Conservation (phyloP, 495 filamentous ascomycete genomes). For the Filosporella fistucella region DNA sequence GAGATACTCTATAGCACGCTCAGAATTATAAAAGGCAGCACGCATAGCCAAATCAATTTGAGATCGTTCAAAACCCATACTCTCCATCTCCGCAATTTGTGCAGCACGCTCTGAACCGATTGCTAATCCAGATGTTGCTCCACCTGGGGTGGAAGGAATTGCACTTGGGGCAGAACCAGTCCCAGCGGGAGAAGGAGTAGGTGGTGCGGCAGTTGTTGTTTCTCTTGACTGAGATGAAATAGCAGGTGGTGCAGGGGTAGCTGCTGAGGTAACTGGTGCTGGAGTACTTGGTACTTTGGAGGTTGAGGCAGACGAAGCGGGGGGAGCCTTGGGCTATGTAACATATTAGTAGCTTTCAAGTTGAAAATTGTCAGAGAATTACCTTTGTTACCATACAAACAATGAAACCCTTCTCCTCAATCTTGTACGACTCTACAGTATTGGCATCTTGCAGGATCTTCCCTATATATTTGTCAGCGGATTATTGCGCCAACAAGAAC, state of each 20-base stretch:
- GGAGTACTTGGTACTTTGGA: constrained; percentile 67
- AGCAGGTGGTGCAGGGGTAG: constrained; percentile 56
- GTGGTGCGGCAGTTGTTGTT: constrained; percentile 53
- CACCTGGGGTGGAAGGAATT: constrained; percentile 43
- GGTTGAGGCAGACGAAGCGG: constrained; percentile 13
- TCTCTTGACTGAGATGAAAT: constrained; percentile 38
- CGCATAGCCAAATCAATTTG: constrained; percentile 93
- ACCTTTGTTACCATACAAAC: constrained; percentile 98
- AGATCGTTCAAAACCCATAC: constrained; percentile 85
- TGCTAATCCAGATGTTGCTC: constrained; percentile 76
- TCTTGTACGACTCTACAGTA: constrained; percentile 90
- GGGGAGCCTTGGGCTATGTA: constrained; percentile 16
- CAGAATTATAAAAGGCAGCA: constrained; percentile 93
- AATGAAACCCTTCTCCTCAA: constrained; percentile 98
- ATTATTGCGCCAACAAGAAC: not conserved
- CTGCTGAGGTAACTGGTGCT: constrained; percentile 49
- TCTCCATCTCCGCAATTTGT: constrained; percentile 93
- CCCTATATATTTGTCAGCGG: constrained; percentile 46
- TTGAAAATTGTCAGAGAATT: constrained; percentile 16
- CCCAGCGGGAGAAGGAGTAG: constrained; percentile 54
- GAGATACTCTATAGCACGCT: constrained; percentile 95
- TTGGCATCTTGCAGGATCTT: constrained; percentile 98
- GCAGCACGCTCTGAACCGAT: constrained; percentile 76
- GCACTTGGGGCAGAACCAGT: constrained; percentile 37
- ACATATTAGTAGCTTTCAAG: constrained; percentile 17